phyloP scores from a whole-genome alignment of 768 basidiomycete species.

The Macrocybe gigantea region DNA sequence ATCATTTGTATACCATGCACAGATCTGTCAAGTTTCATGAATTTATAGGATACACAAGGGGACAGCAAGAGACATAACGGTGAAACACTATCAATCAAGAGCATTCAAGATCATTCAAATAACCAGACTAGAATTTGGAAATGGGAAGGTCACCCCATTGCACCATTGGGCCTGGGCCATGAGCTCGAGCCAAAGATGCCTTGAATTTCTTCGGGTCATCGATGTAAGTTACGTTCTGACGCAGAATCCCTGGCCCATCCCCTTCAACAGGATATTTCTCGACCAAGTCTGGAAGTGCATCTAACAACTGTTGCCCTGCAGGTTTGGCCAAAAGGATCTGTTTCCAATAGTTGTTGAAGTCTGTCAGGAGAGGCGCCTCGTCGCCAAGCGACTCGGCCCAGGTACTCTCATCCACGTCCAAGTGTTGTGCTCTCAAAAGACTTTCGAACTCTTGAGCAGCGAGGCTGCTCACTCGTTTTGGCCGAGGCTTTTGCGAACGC shows the following conservation, averaged over 20 bases:
- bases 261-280: conserved; percentile 49
- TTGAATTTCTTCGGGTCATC: conserved; percentile 66
- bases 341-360: conserved; percentile 65
- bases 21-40: no score
- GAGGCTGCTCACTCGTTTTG: conserved; percentile 55
- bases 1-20: no score
- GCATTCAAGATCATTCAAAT: conserved; percentile 19
- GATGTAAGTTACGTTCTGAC: conserved; percentile 52
- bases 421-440: conserved; percentile 38
- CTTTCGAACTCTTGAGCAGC: conserved; percentile 60
- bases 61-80: not conserved
- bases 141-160: conserved; percentile 70
- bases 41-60: not conserved
- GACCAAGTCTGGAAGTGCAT: conserved; percentile 51
- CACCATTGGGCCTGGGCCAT: conserved; percentile 61
- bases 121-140: conserved; percentile 31
- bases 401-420: conserved; percentile 43
- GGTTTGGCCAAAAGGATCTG: conserved; percentile 34
- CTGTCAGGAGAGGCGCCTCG: conserved; percentile 48
- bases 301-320: conserved; percentile 40
- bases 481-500: conserved; percentile 59
- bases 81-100: not conserved
- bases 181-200: conserved; percentile 44
- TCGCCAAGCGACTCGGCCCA: conserved; percentile 49
- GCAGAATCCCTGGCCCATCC: conserved; percentile 40